Evolutionary conservation across 2,329 filamentous ascomycete genomes (phyloP), one percentile per base, ranked within the genome.

Genomic region (Cryphonectria nitschkei): DNA sequence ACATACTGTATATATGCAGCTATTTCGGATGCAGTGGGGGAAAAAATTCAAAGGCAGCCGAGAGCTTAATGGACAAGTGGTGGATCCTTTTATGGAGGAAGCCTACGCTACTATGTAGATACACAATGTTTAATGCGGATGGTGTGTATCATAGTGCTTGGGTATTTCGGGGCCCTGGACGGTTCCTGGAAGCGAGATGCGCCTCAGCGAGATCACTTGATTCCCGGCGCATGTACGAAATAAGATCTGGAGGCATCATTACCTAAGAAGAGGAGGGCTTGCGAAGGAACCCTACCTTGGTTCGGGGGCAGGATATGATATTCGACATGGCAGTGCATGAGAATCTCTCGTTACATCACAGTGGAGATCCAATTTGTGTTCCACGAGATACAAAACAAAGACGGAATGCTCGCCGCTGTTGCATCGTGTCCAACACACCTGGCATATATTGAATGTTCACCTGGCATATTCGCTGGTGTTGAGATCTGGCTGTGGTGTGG

Each of bases 131-230:
- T 61, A 22, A 34, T 61, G 58, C 19, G n/a, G 32, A 16, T 32
- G 32, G 34, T 39, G 16, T n/a, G 32, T 16, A 16, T 26, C 26
- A 50, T 50, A 43, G 46, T 46, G 19, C 43, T 50, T 50, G 46
- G 22, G 5, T 58, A 14, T 19, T 29, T 26, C 14, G 54, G 54
- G 54, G 26, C 54, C 54, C 54, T 56, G 26, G 54, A 32, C 58
- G 37, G 34, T n/a, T 54, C 41, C 32, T 58, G 34, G 29, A 50
- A 68, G 66, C 66, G 39, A 52, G 56, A 29, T 26, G n/a, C 29
- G 22, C 7, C 46, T 22, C 32, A 39, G 16, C 58, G 22, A 67
- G 52, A 67, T 69, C 69, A 69, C 58, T 60, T 72, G 70, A 72
- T 72, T 50, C 65, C 70, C 39, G 37, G 37, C 22, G 19, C 43